Evolutionary conservation across 2,329 filamentous ascomycete genomes (phyloP).

Genomic region (Talaromyces sp.): DNA sequence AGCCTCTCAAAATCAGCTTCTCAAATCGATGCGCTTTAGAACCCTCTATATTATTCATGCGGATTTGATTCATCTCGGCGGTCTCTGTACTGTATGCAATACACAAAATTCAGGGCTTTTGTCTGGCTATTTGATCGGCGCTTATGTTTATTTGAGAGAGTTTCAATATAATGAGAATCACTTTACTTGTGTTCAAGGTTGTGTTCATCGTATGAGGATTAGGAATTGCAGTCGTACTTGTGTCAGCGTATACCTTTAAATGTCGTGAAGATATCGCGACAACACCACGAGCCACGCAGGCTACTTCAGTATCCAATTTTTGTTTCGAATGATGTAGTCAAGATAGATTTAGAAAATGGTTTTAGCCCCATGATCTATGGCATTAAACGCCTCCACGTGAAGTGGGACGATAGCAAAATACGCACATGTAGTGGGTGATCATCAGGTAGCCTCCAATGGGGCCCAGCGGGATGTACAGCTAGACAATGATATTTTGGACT

Average conservation of each 20-base stretch:
- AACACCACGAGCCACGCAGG: not conserved
- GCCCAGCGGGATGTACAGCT: too few species aligned
- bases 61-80: not conserved
- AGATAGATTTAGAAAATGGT: too few species aligned
- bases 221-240: too few species aligned
- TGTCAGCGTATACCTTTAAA: too few species aligned
- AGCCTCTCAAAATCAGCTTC: not conserved
- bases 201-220: not conserved
- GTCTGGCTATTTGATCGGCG: conserved; percentile 2
- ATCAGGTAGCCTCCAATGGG: not conserved
- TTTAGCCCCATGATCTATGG: not conserved
- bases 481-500: too few species aligned
- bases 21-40: not conserved
- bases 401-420: not conserved
- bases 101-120: not conserved
- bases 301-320: too few species aligned
- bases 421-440: not conserved
- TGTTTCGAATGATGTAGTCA: too few species aligned
- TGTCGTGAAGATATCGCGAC: not conserved
- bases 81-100: conserved; percentile 5
- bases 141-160: not conserved
- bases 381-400: not conserved
- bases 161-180: conserved; percentile 7
- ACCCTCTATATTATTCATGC: not conserved
- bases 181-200: too few species aligned